These are phyloP conservation scores for Oryza glaberrima DNA, from an alignment of 176 grass and related monocot genomes.

Conservation along the genomic window DNA sequence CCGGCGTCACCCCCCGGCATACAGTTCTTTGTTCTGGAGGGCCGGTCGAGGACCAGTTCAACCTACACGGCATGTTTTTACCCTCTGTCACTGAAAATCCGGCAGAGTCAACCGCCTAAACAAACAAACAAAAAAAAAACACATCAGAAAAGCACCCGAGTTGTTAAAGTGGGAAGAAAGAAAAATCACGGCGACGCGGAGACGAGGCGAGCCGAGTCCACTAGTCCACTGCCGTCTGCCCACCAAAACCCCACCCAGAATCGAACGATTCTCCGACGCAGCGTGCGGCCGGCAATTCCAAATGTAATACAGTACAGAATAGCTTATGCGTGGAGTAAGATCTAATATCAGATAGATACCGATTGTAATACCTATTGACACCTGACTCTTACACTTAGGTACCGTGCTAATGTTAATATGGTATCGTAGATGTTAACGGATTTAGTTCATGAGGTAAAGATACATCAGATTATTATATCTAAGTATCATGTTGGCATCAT, in stretches of 20 bases:
- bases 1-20: background rate
- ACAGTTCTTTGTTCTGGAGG: background rate
- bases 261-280: slow-evolving; percentile 31
- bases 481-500: no score
- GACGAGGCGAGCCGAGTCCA: slow-evolving; percentile 27
- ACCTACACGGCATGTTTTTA: background rate
- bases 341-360: no score
- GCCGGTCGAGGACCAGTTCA: background rate
- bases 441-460: no score
- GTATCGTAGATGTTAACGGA: no score
- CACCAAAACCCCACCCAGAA: background rate
- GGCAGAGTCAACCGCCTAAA: background rate
- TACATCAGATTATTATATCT: no score
- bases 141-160: background rate
- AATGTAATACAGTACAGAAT: background rate
- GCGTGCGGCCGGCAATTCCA: background rate
- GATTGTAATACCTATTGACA: no score
- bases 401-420: no score
- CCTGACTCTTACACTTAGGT: no score
- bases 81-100: background rate
- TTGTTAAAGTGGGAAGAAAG: background rate
- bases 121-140: background rate
- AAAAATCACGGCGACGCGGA: slow-evolving; percentile 18
- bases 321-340: no score
- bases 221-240: slow-evolving; percentile 33